Percentiles rank a stretch among this genome's conserved stretches.
Conservation (phyloP, 176 grass and related monocot species). For the Elaeis guineensis region DNA sequence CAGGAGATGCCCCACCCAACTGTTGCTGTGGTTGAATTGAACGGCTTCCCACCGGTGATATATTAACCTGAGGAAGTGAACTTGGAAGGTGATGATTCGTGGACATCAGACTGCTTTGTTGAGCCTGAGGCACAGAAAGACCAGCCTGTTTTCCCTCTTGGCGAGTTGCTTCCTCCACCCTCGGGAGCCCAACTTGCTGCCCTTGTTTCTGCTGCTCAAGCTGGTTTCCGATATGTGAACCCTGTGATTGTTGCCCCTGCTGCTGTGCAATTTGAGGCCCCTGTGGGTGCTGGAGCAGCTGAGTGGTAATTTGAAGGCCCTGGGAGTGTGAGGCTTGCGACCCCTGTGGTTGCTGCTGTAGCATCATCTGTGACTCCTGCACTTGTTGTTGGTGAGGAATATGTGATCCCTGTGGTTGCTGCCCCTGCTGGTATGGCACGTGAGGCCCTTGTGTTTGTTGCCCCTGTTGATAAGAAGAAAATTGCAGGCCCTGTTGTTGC, state of each 20-base stretch:
- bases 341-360: constrained; percentile 24
- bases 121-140: constrained; percentile 38
- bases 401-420: constrained; percentile 29
- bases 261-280: constrained; percentile 24
- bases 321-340: constrained; percentile 25
- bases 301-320: constrained; percentile 32
- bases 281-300: constrained; percentile 39
- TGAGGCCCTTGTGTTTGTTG: constrained; percentile 34
- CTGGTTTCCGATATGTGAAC: constrained; percentile 18
- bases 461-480: constrained; percentile 26
- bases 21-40: constrained; percentile 33
- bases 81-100: constrained; percentile 39
- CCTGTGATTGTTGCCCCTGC: constrained; percentile 32
- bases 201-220: constrained; percentile 31
- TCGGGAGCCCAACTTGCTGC: constrained; percentile 27
- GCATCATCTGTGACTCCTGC: constrained; percentile 20
- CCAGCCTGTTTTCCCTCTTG: constrained; percentile 40
- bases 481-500: constrained; percentile 29
- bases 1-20: constrained; percentile 34
- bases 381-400: too few species aligned
- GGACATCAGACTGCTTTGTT: constrained; percentile 33
- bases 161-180: constrained; percentile 28
- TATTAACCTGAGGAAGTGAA: constrained; percentile 29
- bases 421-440: constrained; percentile 27
- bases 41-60: constrained; percentile 26